Evolutionary conservation across 768 basidiomycete genomes (phyloP).

Genomic region (Hebeloma cylindrosporum): DNA sequence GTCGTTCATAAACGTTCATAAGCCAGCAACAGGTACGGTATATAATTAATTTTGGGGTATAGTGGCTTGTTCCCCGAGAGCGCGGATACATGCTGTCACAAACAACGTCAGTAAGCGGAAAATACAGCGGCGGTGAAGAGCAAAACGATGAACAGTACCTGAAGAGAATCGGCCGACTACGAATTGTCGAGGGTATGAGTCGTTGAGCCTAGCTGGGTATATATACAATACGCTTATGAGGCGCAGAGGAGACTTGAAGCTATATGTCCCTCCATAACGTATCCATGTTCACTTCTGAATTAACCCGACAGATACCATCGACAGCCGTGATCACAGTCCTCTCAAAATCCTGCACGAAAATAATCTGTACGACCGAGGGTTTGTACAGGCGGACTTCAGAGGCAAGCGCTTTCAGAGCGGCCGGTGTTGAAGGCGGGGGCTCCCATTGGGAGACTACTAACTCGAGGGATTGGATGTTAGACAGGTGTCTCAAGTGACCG

Average conservation of each 20-base stretch:
- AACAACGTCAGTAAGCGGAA: too few species aligned
- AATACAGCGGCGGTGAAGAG: too few species aligned
- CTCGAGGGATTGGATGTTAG: constrained; percentile 53
- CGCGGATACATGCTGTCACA: too few species aligned
- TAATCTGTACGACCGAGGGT: constrained; percentile 46
- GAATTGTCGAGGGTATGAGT: too few species aligned
- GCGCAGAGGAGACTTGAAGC: background rate
- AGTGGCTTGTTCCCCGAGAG: too few species aligned
- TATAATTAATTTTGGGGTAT: too few species aligned
- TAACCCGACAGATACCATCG: constrained; percentile 36
- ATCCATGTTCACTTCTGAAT: constrained; percentile 22
- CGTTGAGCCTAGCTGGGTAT: too few species aligned
- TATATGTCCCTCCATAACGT: constrained; percentile 25
- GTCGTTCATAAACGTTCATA: too few species aligned
- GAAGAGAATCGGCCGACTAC: too few species aligned
- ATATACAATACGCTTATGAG: background rate
- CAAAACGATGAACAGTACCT: too few species aligned
- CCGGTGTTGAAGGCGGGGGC: constrained; percentile 50
- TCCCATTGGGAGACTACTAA: constrained; percentile 68
- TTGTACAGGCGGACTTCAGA: constrained; percentile 63
- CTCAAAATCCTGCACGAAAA: constrained; percentile 68
- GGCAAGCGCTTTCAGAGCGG: constrained; percentile 57
- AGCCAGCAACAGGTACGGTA: too few species aligned
- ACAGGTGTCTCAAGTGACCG: constrained; percentile 54
- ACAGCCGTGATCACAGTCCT: constrained; percentile 46